These are phyloP conservation scores for Aspergillus neoniger DNA, from an alignment of 2,329 filamentous ascomycete species.

Conservation along the genomic window DNA sequence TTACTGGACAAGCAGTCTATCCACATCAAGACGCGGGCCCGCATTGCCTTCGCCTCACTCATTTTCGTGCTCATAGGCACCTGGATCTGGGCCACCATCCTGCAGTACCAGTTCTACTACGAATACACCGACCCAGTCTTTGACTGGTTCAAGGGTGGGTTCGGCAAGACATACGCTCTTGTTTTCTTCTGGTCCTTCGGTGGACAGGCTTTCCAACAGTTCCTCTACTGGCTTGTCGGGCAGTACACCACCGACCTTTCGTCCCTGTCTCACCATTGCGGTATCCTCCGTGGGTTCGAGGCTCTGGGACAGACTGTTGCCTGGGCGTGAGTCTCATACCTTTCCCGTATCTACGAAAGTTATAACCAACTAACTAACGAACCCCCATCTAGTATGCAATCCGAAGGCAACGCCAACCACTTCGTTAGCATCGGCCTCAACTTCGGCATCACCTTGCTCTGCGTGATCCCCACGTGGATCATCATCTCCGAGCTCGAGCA, in stretches of 20 bases:
- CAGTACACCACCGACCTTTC: slow-evolving; percentile 15
- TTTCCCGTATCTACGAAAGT: not conserved
- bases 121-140: slow-evolving; percentile 4
- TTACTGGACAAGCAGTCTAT: slow-evolving; percentile 12
- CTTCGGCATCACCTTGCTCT: slow-evolving; percentile 11
- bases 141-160: slow-evolving; percentile 17
- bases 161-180: slow-evolving; percentile 14
- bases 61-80: slow-evolving; percentile 8
- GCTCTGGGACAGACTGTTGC: slow-evolving; percentile 16
- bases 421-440: slow-evolving; percentile 16
- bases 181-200: slow-evolving; percentile 16
- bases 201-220: slow-evolving; percentile 15
- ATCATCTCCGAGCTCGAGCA: slow-evolving; percentile 14
- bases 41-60: slow-evolving; percentile 7
- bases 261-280: slow-evolving; percentile 13
- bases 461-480: slow-evolving; percentile 13
- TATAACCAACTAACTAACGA: too few species aligned
- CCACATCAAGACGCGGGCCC: slow-evolving; percentile 16
- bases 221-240: slow-evolving; percentile 15
- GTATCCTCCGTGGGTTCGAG: slow-evolving; percentile 13
- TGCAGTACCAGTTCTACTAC: slow-evolving; percentile 15
- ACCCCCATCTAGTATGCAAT: slow-evolving; percentile 7
- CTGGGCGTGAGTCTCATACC: slow-evolving; percentile 8
- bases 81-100: slow-evolving; percentile 14
- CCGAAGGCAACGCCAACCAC: slow-evolving; percentile 17